Evolutionary conservation across 164 flowering plant genomes (phyloP).

Genomic region (Paratinospora sagittata): DNA sequence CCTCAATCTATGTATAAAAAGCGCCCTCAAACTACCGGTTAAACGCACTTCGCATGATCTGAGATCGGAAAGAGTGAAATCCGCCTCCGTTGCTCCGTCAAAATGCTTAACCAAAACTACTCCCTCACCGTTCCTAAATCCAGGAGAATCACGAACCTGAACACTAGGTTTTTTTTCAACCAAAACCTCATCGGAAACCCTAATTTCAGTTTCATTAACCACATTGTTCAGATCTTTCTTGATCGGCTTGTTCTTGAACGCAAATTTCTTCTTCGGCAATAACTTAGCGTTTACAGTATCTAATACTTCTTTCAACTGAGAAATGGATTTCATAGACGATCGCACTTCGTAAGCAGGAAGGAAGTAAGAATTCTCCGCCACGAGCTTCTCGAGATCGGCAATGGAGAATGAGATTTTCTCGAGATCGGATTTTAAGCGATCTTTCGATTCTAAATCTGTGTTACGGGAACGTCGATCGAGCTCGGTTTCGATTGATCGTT

Average conservation of each 20-base stretch:
- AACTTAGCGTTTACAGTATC: conserved; percentile 37
- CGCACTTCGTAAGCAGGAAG: conserved; percentile 84
- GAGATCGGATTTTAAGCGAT: conserved; percentile 29
- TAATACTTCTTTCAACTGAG: conserved; percentile 52
- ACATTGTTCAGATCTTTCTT: conserved; percentile 23
- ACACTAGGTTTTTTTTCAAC: conserved; percentile 15
- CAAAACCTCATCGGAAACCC: conserved; percentile 1
- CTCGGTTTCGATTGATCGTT: conserved; percentile 37
- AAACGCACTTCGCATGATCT: conserved; percentile 61
- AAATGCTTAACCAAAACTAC: conserved; percentile 44
- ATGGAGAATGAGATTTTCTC: conserved; percentile 42
- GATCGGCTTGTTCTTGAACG: conserved; percentile 50
- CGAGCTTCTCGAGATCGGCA: conserved; percentile 59
- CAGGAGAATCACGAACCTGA: conserved; percentile 43
- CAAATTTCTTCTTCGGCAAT: conserved; percentile 71
- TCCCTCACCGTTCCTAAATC: conserved; percentile 43
- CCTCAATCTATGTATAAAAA: conserved; percentile 54
- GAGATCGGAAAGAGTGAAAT: conserved; percentile 64
- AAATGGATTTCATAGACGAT: conserved; percentile 53
- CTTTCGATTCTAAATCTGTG: conserved; percentile 22
- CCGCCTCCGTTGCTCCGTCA: conserved; percentile 42
- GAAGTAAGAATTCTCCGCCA: conserved; percentile 76
- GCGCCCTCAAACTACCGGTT: conserved; percentile 51
- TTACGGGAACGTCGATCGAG: conserved; percentile 26
- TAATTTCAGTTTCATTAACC: conserved; percentile 2